Base-by-base conservation (phyloP, 441 rosid species). In the Croton setiger region DNA sequence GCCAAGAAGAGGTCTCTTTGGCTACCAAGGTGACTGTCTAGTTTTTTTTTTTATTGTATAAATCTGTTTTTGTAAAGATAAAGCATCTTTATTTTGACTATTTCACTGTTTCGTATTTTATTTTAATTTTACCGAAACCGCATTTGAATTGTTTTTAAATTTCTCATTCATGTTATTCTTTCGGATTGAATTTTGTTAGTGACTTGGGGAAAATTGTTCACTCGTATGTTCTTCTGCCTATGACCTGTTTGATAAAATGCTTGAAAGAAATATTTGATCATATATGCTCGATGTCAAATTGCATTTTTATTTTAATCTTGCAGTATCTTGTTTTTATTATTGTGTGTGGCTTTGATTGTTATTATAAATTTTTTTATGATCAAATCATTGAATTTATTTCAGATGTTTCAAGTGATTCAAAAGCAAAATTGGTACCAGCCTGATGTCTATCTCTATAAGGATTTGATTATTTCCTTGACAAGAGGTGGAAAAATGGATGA, bases 391-490 rank as follows among this genome's bases (percentile, higher is more conserved):
- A 27, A 69, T 49, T 69, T 48, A 4, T 48, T 78, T 60, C 84
- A 94, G 99, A 75, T 87, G 71, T 94, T 94, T 31, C 80, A 75
- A 82, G 86, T 86, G 70, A 83, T 92, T 41, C 89, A 78, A 64
- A 90, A 86, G 79, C 94, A 92, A 74, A 92, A 88, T 58, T 94
- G 98, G 98, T 90, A 94, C 64, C 69, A 80, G 70, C 91, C 98
- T 0, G 99, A 94, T 78, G 96, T 81, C 36, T 94, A 64, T 75
- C 77, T 94, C 65, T 94, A 87, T 82, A 94, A 94, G 85, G 99
- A 94, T 81, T 81, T 92, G 78, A 82, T 92, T 48, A 80, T 90
- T 48, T 76, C 94, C 9, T 72, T 94, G 64, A 86, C 96, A 17
- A 86, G 79, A 81, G 64, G 81, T 70, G 83, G 80, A 65, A 85